phyloP scores from a whole-genome alignment of 768 basidiomycete genomes.

The Serendipita sp. region DNA sequence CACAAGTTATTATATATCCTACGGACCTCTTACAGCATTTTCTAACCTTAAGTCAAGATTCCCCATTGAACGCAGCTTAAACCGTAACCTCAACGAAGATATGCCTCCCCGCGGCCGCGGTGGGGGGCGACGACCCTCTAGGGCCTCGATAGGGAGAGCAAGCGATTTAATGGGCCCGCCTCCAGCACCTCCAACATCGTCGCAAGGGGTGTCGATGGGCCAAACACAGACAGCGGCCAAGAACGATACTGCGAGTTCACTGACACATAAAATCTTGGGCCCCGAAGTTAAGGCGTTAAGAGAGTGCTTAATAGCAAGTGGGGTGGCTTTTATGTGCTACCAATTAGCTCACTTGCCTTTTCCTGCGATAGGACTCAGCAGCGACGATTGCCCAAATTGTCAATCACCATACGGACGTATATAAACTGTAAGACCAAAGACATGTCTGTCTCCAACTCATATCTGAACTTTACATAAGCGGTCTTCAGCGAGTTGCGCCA shows the following conservation, averaged over 20 bases:
- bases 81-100: background rate
- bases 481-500: background rate
- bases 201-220: background rate
- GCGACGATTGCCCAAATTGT: constrained; percentile 3
- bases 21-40: background rate
- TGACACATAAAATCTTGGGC: background rate
- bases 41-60: background rate
- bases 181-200: background rate
- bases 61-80: background rate
- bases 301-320: constrained; percentile 1
- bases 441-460: background rate
- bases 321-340: no score
- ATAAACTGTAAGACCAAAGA: background rate
- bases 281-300: background rate
- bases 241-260: background rate
- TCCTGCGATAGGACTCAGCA: background rate
- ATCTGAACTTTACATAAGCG: background rate
- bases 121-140: background rate
- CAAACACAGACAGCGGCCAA: background rate
- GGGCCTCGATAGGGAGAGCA: background rate
- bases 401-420: constrained; percentile 1
- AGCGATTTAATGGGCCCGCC: background rate
- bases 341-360: background rate
- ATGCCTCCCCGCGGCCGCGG: background rate
- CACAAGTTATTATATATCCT: background rate